These are phyloP conservation scores for Abortiporus biennis DNA, from an alignment of 1,284 basidiomycete species.

Conservation along the genomic window DNA sequence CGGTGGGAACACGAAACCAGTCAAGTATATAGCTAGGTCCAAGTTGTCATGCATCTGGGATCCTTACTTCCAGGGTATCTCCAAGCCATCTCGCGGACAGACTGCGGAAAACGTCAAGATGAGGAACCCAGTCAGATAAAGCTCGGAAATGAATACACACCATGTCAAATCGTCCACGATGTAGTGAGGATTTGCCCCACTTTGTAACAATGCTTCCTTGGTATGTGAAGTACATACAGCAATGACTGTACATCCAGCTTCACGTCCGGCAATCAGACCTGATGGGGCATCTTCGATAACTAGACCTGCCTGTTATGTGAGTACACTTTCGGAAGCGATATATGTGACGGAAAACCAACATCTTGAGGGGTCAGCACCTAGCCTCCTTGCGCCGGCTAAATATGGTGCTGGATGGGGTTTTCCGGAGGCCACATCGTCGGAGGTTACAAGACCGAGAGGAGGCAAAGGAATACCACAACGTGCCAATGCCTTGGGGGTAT, in stretches of 20 bases:
- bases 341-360: conserved; percentile 3
- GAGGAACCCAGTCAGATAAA: background rate
- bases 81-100: conserved; percentile 24
- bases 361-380: conserved; percentile 40
- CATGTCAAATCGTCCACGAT: conserved; percentile 47
- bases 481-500: conserved; percentile 56
- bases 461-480: conserved; percentile 55
- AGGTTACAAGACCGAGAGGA: conserved; percentile 55
- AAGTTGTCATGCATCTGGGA: too few relatives aligned
- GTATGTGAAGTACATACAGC: conserved; percentile 80
- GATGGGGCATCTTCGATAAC: conserved; percentile 85
- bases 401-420: conserved; percentile 85
- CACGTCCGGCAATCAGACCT: conserved; percentile 66
- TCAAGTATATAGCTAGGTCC: too few relatives aligned
- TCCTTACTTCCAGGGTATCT: conserved; percentile 20
- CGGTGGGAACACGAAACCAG: too few relatives aligned
- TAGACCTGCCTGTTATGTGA: conserved; percentile 40
- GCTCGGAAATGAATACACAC: conserved; percentile 26
- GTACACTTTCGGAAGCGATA: too few relatives aligned
- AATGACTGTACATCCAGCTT: conserved; percentile 68
- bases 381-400: conserved; percentile 50
- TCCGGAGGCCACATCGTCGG: conserved; percentile 66
- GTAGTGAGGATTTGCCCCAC: conserved; percentile 43
- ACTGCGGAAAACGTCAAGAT: conserved; percentile 10
- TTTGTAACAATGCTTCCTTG: conserved; percentile 41